Percentiles rank a stretch among this genome's conserved stretches.
phyloP scores from a whole-genome alignment of 306 rosid genomes.

The Abrus pulchellus region DNA sequence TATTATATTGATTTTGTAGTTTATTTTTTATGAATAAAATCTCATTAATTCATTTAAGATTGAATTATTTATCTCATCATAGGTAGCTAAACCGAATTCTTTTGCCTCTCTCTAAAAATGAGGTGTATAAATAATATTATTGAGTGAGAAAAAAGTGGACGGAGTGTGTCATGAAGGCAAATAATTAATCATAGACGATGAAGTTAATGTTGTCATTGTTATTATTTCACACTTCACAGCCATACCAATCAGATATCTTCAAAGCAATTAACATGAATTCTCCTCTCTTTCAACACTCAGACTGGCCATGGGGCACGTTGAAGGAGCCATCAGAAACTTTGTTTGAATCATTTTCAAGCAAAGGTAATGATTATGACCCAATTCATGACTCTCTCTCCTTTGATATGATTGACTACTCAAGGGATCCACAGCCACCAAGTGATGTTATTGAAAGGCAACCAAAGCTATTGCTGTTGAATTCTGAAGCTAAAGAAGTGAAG shows the following conservation, averaged over 20 bases:
- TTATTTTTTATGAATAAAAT: too few relatives aligned
- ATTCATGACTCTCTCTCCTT: conserved; percentile 29
- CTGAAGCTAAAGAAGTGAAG: not conserved
- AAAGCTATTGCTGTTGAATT: not conserved
- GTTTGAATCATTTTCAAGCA: conserved; percentile 16
- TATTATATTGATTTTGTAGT: too few relatives aligned
- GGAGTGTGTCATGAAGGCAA: not conserved
- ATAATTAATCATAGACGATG: not conserved
- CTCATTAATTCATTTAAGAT: too few relatives aligned
- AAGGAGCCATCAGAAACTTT: not conserved
- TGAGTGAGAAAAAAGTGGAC: not conserved
- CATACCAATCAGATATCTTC: not conserved
- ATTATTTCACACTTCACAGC: not conserved
- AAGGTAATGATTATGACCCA: not conserved
- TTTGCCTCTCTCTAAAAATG: too few relatives aligned
- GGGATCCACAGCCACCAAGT: not conserved
- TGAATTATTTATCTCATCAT: too few relatives aligned
- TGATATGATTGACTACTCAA: conserved; percentile 22
- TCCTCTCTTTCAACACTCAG: not conserved
- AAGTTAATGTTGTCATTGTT: not conserved
- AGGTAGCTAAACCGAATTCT: too few relatives aligned
- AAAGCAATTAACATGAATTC: not conserved
- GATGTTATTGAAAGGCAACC: not conserved
- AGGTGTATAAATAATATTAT: too few relatives aligned
- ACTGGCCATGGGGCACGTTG: not conserved